phyloP scores from a whole-genome alignment of 1,139 yeast species.

The Debaryomyces nepalensis region DNA sequence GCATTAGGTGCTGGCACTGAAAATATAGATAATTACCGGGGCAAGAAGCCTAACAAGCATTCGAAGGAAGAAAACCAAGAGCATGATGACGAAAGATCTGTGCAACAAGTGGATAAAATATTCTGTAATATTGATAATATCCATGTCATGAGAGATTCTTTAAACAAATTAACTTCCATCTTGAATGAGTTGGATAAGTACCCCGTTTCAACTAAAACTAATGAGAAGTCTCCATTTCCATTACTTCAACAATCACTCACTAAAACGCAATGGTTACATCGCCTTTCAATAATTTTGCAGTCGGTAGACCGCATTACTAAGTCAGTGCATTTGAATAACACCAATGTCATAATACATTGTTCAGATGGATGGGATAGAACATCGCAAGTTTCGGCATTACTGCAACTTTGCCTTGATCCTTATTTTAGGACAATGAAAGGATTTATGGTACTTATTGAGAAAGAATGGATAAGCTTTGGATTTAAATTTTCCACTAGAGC shows the following conservation, averaged over 20 bases:
- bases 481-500: conserved; percentile 85
- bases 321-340: conserved; percentile 78
- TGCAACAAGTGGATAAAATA: conserved; percentile 54
- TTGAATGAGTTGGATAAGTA: conserved; percentile 70
- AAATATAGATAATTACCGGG: conserved; percentile 80
- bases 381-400: conserved; percentile 81
- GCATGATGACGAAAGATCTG: conserved; percentile 13
- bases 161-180: conserved; percentile 63
- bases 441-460: conserved; percentile 81
- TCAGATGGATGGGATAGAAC: conserved; percentile 99
- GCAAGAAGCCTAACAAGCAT: conserved; percentile 21
- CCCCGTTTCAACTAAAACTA: conserved; percentile 29
- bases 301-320: conserved; percentile 81
- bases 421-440: conserved; percentile 87
- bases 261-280: conserved; percentile 81
- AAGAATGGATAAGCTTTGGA: conserved; percentile 96
- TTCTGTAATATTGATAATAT: conserved; percentile 93
- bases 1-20: conserved; percentile 98
- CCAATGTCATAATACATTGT: conserved; percentile 87
- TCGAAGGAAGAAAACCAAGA: conserved; percentile 16
- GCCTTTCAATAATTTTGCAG: conserved; percentile 67
- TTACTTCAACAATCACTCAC: conserved; percentile 50
- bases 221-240: conserved; percentile 42
- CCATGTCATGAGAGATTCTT: conserved; percentile 90
- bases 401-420: conserved; percentile 90